These are phyloP conservation scores for Adansonia gregorii DNA, from an alignment of 441 rosid genomes.

Conservation along the genomic window DNA sequence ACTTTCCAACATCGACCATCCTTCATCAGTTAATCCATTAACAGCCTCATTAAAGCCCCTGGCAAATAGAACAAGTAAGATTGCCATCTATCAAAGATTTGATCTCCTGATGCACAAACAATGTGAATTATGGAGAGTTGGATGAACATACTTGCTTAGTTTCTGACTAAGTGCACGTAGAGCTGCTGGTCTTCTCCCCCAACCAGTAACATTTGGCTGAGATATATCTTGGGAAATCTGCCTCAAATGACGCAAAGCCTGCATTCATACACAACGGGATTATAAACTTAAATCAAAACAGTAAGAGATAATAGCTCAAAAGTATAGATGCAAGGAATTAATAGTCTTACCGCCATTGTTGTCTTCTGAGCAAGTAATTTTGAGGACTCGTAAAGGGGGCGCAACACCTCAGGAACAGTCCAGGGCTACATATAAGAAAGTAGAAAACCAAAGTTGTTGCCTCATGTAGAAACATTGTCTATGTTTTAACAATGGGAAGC, in stretches of 20 bases:
- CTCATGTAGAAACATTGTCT: slow-evolving; percentile 15
- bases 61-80: slow-evolving; percentile 29
- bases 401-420: slow-evolving; percentile 78
- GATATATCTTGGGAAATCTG: slow-evolving; percentile 72
- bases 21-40: slow-evolving; percentile 67
- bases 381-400: slow-evolving; percentile 71
- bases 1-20: slow-evolving; percentile 76
- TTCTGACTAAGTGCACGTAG: slow-evolving; percentile 69
- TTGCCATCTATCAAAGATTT: background rate
- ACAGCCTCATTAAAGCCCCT: slow-evolving; percentile 79
- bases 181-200: slow-evolving; percentile 77
- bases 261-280: background rate
- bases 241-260: slow-evolving; percentile 71
- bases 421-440: slow-evolving; percentile 47
- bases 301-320: background rate
- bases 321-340: background rate
- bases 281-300: background rate
- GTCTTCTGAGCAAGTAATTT: slow-evolving; percentile 73
- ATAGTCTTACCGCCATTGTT: slow-evolving; percentile 63
- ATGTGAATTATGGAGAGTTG: too few species aligned
- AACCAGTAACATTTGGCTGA: slow-evolving; percentile 61
- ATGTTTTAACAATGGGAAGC: slow-evolving; percentile 13
- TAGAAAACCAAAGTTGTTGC: slow-evolving; percentile 16
- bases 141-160: slow-evolving; percentile 53
- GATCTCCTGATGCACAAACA: background rate